A percentile compares a stretch with the other conserved stretches of the same genome.
Conservation (phyloP, 495 filamentous ascomycete species). For the Schizothecium vesticola region DNA sequence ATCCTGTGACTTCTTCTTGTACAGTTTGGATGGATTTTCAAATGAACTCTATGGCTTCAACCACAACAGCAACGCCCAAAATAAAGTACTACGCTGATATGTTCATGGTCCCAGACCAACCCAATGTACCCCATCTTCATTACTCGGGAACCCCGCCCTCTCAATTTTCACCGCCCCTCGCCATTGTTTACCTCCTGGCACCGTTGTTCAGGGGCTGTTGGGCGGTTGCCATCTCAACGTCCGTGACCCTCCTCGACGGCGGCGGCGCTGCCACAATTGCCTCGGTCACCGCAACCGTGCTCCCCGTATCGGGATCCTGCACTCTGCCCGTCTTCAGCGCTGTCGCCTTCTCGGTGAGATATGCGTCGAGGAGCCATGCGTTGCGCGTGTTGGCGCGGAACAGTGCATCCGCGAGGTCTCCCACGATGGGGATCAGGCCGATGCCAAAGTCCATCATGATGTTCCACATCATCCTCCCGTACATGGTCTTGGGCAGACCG, state of each 20-base stretch:
- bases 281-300: neutral
- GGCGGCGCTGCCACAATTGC: neutral
- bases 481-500: conserved; percentile 54
- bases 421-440: conserved; percentile 79
- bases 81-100: neutral
- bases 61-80: neutral
- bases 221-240: conserved; percentile 3
- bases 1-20: neutral
- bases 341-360: conserved; percentile 55
- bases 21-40: neutral
- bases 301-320: conserved; percentile 22
- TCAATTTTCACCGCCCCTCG: neutral
- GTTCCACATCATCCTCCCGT: conserved; percentile 68
- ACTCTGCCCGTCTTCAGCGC: conserved; percentile 36
- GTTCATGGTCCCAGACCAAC: neutral
- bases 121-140: neutral
- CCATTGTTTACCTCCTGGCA: neutral
- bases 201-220: neutral
- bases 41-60: neutral
- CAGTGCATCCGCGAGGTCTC: conserved; percentile 67
- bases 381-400: conserved; percentile 70
- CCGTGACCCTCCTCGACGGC: neutral
- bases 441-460: conserved; percentile 72
- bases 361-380: conserved; percentile 65
- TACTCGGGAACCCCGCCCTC: neutral